A percentile compares a stretch with the other conserved stretches of the same genome.
Evolutionary conservation across 257 asterid genomes (phyloP).

Genomic region (Primulina tabacum): DNA sequence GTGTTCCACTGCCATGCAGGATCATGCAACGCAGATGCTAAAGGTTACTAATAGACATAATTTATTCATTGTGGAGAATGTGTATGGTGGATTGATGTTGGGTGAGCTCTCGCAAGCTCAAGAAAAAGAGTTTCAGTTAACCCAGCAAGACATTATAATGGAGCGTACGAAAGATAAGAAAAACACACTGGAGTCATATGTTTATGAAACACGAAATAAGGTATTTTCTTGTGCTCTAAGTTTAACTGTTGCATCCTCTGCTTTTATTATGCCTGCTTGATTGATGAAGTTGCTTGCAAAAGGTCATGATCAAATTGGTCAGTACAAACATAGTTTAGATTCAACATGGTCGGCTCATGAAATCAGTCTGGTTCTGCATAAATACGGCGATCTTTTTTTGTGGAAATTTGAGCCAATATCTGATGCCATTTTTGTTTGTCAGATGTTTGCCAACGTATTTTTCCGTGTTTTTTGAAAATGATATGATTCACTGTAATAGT

Average conservation of each 20-base stretch:
- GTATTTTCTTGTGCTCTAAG: constrained; percentile 34
- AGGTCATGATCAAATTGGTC: constrained; percentile 11
- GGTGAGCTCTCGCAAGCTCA: constrained; percentile 63
- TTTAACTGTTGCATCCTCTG: constrained; percentile 8
- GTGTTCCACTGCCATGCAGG: constrained; percentile 37
- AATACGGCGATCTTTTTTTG: constrained; percentile 3
- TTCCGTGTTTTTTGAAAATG: neutral
- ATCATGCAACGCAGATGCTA: constrained; percentile 50
- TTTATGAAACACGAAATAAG: constrained; percentile 91
- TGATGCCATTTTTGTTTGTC: neutral
- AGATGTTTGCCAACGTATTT: neutral
- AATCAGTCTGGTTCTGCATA: neutral
- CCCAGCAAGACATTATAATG: constrained; percentile 73
- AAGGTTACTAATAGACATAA: constrained; percentile 62
- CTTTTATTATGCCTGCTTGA: constrained; percentile 2
- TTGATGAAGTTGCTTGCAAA: constrained; percentile 18
- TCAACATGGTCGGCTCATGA: neutral
- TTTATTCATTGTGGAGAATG: constrained; percentile 56
- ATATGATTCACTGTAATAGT: neutral
- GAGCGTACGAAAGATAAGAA: constrained; percentile 96
- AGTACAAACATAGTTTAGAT: neutral
- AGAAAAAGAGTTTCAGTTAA: constrained; percentile 62
- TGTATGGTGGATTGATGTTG: constrained; percentile 59
- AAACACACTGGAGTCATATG: constrained; percentile 90
- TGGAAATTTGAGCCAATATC: neutral